Evolutionary conservation across 176 grass and related monocot genomes (phyloP).

Genomic region (Hsuehochloa calcarea): DNA sequence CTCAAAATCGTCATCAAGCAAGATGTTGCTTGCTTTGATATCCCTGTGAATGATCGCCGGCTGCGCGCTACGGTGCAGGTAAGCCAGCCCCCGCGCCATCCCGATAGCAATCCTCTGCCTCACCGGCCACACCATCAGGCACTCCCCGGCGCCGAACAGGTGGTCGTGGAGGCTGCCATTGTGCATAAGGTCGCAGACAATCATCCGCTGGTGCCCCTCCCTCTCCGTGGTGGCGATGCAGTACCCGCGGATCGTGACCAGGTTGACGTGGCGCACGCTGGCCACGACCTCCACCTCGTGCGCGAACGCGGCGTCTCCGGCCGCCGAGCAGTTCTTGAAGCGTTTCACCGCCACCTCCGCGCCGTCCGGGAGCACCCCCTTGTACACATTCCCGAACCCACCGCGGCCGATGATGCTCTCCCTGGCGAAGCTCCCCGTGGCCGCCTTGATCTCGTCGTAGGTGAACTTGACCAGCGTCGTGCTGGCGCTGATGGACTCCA

Average conservation of each 20-base stretch:
- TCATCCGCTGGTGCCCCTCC: constrained; percentile 92
- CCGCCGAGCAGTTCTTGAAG: constrained; percentile 88
- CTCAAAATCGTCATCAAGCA: constrained; percentile 81
- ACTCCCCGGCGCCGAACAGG: constrained; percentile 50
- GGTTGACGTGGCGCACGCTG: constrained; percentile 86
- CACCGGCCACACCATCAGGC: constrained; percentile 54
- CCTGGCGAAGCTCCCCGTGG: constrained; percentile 55
- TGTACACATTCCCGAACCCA: constrained; percentile 88
- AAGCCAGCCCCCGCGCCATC: constrained; percentile 70
- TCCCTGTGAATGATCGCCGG: constrained; percentile 93
- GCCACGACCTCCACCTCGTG: constrained; percentile 98
- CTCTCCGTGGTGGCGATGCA: constrained; percentile 72
- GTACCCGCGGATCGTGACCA: constrained; percentile 71
- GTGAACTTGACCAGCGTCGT: constrained; percentile 81
- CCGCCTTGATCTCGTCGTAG: constrained; percentile 75
- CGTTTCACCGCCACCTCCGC: constrained; percentile 71
- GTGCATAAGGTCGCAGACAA: constrained; percentile 82
- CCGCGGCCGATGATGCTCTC: constrained; percentile 78
- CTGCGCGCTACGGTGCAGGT: constrained; percentile 64
- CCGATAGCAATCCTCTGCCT: constrained; percentile 81
- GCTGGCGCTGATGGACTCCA: constrained; percentile 86
- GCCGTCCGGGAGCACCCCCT: constrained; percentile 54
- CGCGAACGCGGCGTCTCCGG: constrained; percentile 66
- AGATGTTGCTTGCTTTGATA: constrained; percentile 91
- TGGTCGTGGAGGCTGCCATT: constrained; percentile 95